Evolutionary conservation across 2,329 filamentous ascomycete genomes (phyloP).

Genomic region (Monosporascus ibericus): DNA sequence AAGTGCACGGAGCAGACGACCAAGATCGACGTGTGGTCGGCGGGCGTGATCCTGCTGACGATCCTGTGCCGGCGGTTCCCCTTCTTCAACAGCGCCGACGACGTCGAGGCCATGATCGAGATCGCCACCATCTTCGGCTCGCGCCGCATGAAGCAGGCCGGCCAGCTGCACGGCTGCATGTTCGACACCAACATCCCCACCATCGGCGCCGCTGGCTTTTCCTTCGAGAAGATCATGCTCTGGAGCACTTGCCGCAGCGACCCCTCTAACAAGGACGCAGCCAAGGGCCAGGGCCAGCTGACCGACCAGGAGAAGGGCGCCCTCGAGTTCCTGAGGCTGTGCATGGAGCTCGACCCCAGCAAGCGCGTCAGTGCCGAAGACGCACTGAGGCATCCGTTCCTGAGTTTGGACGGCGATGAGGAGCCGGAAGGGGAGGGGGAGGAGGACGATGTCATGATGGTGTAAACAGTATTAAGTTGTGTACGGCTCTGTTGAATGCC

Average conservation of each 20-base stretch:
- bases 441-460: slow-evolving; percentile 49
- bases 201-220: slow-evolving; percentile 78
- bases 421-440: slow-evolving; percentile 24
- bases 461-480: slow-evolving; percentile 6
- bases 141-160: slow-evolving; percentile 75
- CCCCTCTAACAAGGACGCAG: slow-evolving; percentile 43
- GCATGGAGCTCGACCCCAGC: slow-evolving; percentile 70
- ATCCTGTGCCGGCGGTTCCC: slow-evolving; percentile 88
- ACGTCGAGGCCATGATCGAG: slow-evolving; percentile 95
- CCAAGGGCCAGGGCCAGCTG: slow-evolving; percentile 39
- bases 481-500: no score
- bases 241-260: slow-evolving; percentile 83
- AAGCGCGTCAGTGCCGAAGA: slow-evolving; percentile 70
- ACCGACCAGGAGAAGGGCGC: slow-evolving; percentile 65
- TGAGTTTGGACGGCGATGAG: slow-evolving; percentile 32
- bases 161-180: slow-evolving; percentile 79
- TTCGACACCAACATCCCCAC: slow-evolving; percentile 92
- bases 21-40: slow-evolving; percentile 95
- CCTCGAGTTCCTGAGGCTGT: slow-evolving; percentile 63
- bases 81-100: slow-evolving; percentile 98
- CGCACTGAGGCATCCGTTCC: slow-evolving; percentile 67
- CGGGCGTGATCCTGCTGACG: slow-evolving; percentile 93
- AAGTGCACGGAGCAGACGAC: slow-evolving; percentile 95
- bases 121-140: slow-evolving; percentile 91
- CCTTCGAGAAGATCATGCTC: slow-evolving; percentile 85